Percentiles rank a stretch among this genome's conserved stretches.
Conservation (phyloP, 306 rosid species). For the Aeschynomene evenia region DNA sequence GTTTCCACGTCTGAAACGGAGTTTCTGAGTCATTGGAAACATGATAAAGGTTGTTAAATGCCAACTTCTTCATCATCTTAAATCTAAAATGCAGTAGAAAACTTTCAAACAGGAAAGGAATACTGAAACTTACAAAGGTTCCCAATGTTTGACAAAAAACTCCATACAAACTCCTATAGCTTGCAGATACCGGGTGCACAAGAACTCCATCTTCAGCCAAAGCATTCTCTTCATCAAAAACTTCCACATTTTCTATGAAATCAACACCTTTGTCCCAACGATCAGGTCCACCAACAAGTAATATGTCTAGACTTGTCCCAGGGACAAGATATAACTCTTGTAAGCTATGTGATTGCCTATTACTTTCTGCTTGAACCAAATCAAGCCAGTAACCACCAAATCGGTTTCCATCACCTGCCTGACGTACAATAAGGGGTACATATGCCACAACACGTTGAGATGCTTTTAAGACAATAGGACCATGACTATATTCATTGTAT, state of each 20-base stretch:
- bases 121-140: constrained; percentile 61
- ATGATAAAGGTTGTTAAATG: constrained; percentile 18
- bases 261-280: constrained; percentile 60
- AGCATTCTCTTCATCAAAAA: constrained; percentile 48
- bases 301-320: constrained; percentile 64
- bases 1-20: constrained; percentile 79
- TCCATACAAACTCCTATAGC: constrained; percentile 55
- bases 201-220: constrained; percentile 46
- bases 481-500: constrained; percentile 51
- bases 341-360: constrained; percentile 45
- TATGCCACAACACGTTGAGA: constrained; percentile 69
- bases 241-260: constrained; percentile 48
- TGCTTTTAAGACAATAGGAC: constrained; percentile 68
- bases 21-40: constrained; percentile 61
- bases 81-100: constrained; percentile 22
- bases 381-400: constrained; percentile 91
- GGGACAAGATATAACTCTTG: constrained; percentile 75
- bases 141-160: constrained; percentile 68
- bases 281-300: constrained; percentile 86
- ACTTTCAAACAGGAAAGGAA: constrained; percentile 28
- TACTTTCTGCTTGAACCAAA: constrained; percentile 56
- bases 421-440: constrained; percentile 63
- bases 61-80: constrained; percentile 1
- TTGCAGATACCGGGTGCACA: constrained; percentile 56
- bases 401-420: constrained; percentile 78